phyloP scores from a whole-genome alignment of 2,329 filamentous ascomycete genomes.

The Endoconidiophora polonica region DNA sequence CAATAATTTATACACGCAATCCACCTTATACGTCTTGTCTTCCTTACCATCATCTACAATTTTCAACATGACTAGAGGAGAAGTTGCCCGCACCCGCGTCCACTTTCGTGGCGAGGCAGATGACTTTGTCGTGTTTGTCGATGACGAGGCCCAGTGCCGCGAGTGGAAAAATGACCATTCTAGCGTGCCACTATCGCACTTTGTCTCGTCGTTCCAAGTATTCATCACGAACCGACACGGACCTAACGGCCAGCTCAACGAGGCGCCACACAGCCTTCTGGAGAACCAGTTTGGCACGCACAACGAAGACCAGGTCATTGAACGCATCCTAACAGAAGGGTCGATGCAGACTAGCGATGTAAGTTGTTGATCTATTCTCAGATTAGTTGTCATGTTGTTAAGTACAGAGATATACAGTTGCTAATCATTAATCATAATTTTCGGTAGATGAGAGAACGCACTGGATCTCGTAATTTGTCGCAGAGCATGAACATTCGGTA shows the following conservation, averaged over 20 bases:
- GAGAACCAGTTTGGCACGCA: constrained; percentile 77
- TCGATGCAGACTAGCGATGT: constrained; percentile 7
- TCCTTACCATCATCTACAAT: constrained; percentile 11
- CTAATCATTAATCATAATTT: too few relatives aligned
- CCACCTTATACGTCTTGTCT: background rate
- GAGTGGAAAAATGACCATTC: constrained; percentile 66
- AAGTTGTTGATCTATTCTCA: background rate
- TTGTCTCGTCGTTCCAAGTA: constrained; percentile 77
- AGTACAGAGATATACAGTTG: background rate
- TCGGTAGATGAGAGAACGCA: constrained; percentile 33
- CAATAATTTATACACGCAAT: background rate
- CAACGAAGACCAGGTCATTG: constrained; percentile 65
- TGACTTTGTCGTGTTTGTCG: constrained; percentile 43
- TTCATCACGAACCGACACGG: constrained; percentile 87
- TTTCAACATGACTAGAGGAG: constrained; percentile 52
- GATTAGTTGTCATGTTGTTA: too few relatives aligned
- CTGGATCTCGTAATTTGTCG: constrained; percentile 36
- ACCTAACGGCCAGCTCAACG: constrained; percentile 61
- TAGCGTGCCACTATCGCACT: constrained; percentile 62
- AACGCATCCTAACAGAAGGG: constrained; percentile 38
- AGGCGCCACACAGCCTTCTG: constrained; percentile 56
- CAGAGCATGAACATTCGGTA: constrained; percentile 19
- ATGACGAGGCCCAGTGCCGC: constrained; percentile 45
- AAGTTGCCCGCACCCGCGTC: constrained; percentile 56
- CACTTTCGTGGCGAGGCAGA: constrained; percentile 61